A percentile compares a stretch with the other conserved stretches of the same genome.
Evolutionary conservation across 148 eudicot species (phyloP).

Genomic region (Silene latifolia): DNA sequence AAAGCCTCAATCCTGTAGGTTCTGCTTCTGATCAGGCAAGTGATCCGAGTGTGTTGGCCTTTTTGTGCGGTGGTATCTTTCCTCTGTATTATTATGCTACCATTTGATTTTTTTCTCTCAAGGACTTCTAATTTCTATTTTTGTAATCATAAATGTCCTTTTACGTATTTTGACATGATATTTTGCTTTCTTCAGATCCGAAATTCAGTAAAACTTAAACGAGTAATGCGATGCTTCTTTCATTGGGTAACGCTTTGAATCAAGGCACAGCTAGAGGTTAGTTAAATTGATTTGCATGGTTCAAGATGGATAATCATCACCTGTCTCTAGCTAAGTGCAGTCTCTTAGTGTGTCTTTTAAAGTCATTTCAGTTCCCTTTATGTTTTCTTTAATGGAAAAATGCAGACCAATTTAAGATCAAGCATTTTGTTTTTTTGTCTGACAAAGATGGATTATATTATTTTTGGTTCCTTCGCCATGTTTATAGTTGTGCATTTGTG

Average conservation of each 20-base stretch:
- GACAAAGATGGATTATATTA: neutral
- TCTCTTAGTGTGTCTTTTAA: neutral
- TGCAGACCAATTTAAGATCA: neutral
- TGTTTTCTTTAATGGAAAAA: neutral
- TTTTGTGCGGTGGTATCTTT: neutral
- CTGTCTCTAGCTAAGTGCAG: neutral
- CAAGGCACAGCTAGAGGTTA: slow-evolving; percentile 96
- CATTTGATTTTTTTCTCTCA: neutral
- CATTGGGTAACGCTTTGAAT: slow-evolving; percentile 88
- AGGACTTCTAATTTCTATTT: slow-evolving; percentile 1
- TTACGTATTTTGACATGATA: neutral
- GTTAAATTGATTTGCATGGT: slow-evolving; percentile 19
- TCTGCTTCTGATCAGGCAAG: slow-evolving; percentile 84
- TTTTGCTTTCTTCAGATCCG: slow-evolving; percentile 57
- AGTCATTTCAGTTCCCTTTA: neutral
- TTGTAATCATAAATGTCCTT: neutral
- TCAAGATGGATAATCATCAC: neutral
- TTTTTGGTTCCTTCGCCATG: neutral
- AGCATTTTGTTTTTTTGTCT: neutral
- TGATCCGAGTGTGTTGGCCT: neutral
- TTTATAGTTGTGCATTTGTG: neutral
- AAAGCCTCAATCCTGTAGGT: slow-evolving; percentile 52
- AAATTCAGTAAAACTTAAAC: slow-evolving; percentile 65
- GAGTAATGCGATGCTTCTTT: slow-evolving; percentile 85
- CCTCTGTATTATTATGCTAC: neutral